Percentiles rank a stretch among this genome's conserved stretches.
Evolutionary conservation across 2,329 filamentous ascomycete genomes (phyloP).

Genomic region (Fusarium penzigii): DNA sequence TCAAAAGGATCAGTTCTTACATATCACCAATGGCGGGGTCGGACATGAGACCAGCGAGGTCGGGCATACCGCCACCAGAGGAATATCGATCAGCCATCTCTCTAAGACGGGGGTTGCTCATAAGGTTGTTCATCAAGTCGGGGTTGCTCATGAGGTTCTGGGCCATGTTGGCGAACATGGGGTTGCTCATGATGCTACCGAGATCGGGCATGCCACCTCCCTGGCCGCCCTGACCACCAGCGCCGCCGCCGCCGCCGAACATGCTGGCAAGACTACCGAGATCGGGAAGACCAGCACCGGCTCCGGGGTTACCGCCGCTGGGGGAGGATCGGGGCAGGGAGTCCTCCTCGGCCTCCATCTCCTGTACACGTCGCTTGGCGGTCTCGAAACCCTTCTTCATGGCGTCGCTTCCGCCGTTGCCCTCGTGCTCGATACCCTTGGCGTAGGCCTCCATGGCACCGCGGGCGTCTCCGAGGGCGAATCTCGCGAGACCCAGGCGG

Average conservation of each 20-base stretch:
- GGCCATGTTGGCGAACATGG: constrained; percentile 97
- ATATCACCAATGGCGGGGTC: constrained; percentile 92
- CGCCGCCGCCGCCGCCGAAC: constrained; percentile 66
- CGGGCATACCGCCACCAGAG: constrained; percentile 82
- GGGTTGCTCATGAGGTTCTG: constrained; percentile 98
- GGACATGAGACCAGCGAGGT: constrained; percentile 82
- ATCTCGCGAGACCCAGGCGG: constrained; percentile 85
- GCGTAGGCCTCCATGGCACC: constrained; percentile 94
- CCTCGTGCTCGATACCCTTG: constrained; percentile 90
- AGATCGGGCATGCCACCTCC: constrained; percentile 87
- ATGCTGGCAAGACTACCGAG: constrained; percentile 70
- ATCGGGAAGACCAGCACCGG: constrained; percentile 64
- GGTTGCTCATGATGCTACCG: constrained; percentile 87
- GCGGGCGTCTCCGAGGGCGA: constrained; percentile 86
- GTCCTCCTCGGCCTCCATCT: constrained; percentile 60
- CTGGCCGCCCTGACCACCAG: constrained; percentile 59
- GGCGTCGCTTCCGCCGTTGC: constrained; percentile 89
- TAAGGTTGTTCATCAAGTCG: constrained; percentile 84
- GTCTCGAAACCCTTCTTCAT: constrained; percentile 99
- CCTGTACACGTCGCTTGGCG: constrained; percentile 82
- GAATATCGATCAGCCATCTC: constrained; percentile 85
- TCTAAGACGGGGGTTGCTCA: constrained; percentile 87
- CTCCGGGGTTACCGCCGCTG: constrained; percentile 48
- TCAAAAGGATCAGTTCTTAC: constrained; percentile 57
- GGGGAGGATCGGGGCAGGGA: constrained; percentile 47